These are phyloP conservation scores for Fusarium coicis DNA, from an alignment of 2,329 filamentous ascomycete species.

Conservation along the genomic window DNA sequence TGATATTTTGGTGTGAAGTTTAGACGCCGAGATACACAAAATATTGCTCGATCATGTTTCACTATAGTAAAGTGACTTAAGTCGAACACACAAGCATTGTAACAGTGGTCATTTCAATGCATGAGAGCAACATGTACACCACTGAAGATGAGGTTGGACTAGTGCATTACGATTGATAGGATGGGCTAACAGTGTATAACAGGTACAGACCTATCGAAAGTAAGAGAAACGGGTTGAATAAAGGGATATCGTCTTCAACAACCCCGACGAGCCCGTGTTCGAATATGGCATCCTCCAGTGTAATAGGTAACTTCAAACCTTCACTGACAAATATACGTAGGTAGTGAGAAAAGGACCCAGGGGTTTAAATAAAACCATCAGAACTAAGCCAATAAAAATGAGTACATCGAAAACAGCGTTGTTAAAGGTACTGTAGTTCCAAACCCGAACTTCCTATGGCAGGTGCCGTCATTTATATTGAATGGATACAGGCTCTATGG, in stretches of 20 bases:
- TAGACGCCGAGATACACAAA: no score
- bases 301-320: no score
- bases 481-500: neutral
- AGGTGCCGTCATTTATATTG: neutral
- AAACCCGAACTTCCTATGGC: neutral
- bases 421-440: neutral
- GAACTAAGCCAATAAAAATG: neutral
- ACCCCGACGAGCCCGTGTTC: neutral
- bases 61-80: no score
- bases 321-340: neutral
- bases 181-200: neutral
- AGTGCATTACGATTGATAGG: neutral
- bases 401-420: fast-evolving
- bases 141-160: neutral
- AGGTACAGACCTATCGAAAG: fast-evolving
- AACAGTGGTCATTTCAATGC: neutral
- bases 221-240: neutral
- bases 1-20: neutral
- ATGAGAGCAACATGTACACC: neutral
- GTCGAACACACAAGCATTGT: neutral
- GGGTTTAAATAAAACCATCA: fast-evolving
- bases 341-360: neutral
- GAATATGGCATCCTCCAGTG: neutral
- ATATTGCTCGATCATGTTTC: neutral
- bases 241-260: neutral